phyloP scores from a whole-genome alignment of 2,329 filamentous ascomycete species.

The Clarireedia sp. region DNA sequence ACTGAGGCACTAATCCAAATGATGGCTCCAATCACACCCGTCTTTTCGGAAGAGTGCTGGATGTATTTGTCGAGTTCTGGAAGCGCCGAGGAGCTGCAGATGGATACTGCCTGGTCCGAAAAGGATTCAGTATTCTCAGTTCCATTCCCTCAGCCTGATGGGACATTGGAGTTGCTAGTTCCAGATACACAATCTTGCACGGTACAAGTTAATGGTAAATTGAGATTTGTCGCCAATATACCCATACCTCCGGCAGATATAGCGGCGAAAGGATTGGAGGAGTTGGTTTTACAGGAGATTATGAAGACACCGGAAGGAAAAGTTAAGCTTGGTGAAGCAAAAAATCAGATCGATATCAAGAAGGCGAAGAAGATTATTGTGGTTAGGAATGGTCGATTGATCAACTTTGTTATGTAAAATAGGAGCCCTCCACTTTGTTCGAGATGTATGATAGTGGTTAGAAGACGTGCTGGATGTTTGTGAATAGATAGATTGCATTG shows the following conservation, averaged over 20 bases:
- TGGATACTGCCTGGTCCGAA: background rate
- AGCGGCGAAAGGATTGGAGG: conserved; percentile 38
- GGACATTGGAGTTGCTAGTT: conserved; percentile 41
- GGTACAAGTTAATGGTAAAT: conserved; percentile 74
- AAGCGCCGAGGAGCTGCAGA: background rate
- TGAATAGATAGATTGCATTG: no score
- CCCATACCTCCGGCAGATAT: conserved; percentile 40
- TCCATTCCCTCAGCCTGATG: conserved; percentile 52
- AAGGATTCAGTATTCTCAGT: background rate
- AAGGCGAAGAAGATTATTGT: conserved; percentile 58
- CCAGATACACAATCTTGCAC: conserved; percentile 48
- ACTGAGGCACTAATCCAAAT: conserved; percentile 55
- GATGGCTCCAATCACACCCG: conserved; percentile 72
- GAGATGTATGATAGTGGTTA: no score
- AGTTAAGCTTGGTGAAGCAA: conserved; percentile 37
- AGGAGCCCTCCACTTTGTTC: no score
- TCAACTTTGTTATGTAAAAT: conserved; percentile 60
- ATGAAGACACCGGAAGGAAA: conserved; percentile 53
- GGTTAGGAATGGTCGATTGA: conserved; percentile 56
- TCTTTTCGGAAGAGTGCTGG: conserved; percentile 78
- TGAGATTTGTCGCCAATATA: conserved; percentile 61
- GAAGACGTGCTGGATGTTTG: no score
- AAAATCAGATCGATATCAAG: conserved; percentile 34
- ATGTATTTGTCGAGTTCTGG: conserved; percentile 16
- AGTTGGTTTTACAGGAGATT: conserved; percentile 56